These are phyloP conservation scores for Tetrastigma voinierianum DNA, from an alignment of 164 flowering plant species.

Conservation along the genomic window DNA sequence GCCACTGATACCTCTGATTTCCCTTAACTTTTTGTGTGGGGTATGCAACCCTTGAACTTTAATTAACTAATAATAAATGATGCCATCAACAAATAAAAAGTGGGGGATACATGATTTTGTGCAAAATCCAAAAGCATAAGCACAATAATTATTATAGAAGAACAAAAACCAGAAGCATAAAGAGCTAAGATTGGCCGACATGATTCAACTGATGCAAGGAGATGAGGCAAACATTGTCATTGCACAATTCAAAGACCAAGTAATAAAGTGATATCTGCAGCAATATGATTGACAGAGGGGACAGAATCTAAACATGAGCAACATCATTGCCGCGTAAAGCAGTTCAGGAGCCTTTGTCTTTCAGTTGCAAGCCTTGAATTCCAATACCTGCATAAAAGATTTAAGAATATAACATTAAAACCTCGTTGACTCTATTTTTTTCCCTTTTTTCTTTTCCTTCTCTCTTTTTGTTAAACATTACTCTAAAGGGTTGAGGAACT, in stretches of 20 bases:
- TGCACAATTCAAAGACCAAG: not conserved
- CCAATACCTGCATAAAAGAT: conserved; percentile 72
- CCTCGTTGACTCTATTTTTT: not conserved
- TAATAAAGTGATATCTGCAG: not conserved
- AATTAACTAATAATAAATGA: too few species aligned
- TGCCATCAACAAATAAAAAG: too few species aligned
- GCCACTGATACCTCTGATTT: too few species aligned
- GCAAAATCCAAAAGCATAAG: too few species aligned
- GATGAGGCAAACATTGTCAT: too few species aligned
- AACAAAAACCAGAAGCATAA: not conserved
- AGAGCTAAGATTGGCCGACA: not conserved
- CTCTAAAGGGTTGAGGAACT: not conserved
- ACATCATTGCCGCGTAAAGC: conserved; percentile 65
- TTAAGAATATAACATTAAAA: conserved; percentile 1
- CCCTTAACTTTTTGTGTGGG: too few species aligned
- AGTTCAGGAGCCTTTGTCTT: conserved; percentile 76
- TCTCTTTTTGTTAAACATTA: not conserved
- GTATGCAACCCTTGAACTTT: too few species aligned
- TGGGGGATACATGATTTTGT: too few species aligned
- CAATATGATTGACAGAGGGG: conserved; percentile 5
- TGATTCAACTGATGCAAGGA: too few species aligned
- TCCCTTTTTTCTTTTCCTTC: not conserved
- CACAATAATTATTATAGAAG: not conserved
- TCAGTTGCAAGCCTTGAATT: conserved; percentile 91
- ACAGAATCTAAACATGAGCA: conserved; percentile 49